These are phyloP conservation scores for Wickerhamomyces sydowiorum DNA, from an alignment of 805 yeast species.

Conservation along the genomic window DNA sequence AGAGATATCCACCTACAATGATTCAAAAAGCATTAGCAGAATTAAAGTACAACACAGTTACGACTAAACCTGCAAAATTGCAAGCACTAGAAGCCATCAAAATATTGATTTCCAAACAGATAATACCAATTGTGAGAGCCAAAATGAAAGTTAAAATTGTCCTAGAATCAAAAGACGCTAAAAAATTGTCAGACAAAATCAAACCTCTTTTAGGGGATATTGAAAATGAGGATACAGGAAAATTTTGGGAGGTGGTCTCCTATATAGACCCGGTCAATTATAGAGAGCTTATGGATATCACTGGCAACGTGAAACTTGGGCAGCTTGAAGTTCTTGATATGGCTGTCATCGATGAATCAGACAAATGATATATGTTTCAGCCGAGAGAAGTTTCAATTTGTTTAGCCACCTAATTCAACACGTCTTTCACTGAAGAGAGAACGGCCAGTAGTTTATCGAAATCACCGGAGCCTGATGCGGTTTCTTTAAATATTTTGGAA, in stretches of 20 bases:
- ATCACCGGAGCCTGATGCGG: constrained; percentile 4
- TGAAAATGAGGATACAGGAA: constrained; percentile 38
- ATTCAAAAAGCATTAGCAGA: constrained; percentile 80
- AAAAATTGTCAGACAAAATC: constrained; percentile 36
- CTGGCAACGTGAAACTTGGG: constrained; percentile 49
- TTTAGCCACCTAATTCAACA: background rate
- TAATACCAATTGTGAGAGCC: constrained; percentile 91
- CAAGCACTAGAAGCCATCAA: constrained; percentile 93
- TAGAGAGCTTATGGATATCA: constrained; percentile 58
- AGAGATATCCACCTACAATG: constrained; percentile 93
- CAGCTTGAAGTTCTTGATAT: constrained; percentile 79
- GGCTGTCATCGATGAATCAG: constrained; percentile 74
- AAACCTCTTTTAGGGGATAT: constrained; percentile 36
- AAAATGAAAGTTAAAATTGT: constrained; percentile 80
- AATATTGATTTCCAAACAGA: constrained; percentile 66
- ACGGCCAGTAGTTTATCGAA: constrained; percentile 13
- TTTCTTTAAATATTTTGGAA: constrained; percentile 16
- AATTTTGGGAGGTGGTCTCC: constrained; percentile 50
- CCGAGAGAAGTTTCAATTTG: background rate
- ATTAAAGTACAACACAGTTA: constrained; percentile 70
- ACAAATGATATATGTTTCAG: too few species aligned
- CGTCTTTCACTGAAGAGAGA: constrained; percentile 9
- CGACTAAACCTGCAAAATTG: constrained; percentile 70
- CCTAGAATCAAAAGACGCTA: constrained; percentile 48
- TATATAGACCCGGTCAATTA: constrained; percentile 84